Percentiles rank a stretch among this genome's conserved stretches.
Evolutionary conservation across 345 rosid species (phyloP).

Genomic region (Nasturtium officinale): DNA sequence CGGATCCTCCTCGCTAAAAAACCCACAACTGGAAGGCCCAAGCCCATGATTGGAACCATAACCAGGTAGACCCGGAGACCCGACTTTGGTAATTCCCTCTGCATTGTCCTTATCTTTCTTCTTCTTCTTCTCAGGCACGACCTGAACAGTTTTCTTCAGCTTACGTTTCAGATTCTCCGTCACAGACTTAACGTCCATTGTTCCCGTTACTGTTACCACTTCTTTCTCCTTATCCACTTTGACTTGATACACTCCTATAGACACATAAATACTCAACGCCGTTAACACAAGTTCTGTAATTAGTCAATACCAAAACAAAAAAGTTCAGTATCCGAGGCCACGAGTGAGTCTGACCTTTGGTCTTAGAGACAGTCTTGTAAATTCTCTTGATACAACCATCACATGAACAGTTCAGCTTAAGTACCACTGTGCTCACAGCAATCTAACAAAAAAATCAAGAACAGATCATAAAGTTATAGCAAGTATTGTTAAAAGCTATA

Average conservation of each 20-base stretch:
- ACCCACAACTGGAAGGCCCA: slow-evolving; percentile 32
- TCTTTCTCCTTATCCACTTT: slow-evolving; percentile 63
- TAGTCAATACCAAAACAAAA: background rate
- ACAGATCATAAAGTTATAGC: background rate
- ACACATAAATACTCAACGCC: background rate
- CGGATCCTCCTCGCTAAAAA: slow-evolving; percentile 33
- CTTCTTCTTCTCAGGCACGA: slow-evolving; percentile 72
- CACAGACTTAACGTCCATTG: slow-evolving; percentile 67
- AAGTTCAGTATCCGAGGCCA: background rate
- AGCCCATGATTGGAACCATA: background rate
- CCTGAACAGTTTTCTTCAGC: slow-evolving; percentile 59
- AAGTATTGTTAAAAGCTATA: background rate
- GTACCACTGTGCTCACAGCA: slow-evolving; percentile 61
- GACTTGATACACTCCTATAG: slow-evolving; percentile 58
- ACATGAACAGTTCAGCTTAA: slow-evolving; percentile 68
- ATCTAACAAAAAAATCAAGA: slow-evolving; percentile 26
- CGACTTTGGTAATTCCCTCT: slow-evolving; percentile 29
- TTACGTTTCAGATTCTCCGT: slow-evolving; percentile 52
- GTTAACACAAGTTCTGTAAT: background rate
- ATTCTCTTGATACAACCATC: slow-evolving; percentile 79
- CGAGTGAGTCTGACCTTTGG: slow-evolving; percentile 53
- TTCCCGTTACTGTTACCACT: slow-evolving; percentile 67
- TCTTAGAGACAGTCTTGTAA: slow-evolving; percentile 47
- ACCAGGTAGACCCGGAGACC: slow-evolving; percentile 20
- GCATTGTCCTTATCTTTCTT: slow-evolving; percentile 44